phyloP scores from a whole-genome alignment of 129 eudicot genomes.

The Oenanthe sinensis region DNA sequence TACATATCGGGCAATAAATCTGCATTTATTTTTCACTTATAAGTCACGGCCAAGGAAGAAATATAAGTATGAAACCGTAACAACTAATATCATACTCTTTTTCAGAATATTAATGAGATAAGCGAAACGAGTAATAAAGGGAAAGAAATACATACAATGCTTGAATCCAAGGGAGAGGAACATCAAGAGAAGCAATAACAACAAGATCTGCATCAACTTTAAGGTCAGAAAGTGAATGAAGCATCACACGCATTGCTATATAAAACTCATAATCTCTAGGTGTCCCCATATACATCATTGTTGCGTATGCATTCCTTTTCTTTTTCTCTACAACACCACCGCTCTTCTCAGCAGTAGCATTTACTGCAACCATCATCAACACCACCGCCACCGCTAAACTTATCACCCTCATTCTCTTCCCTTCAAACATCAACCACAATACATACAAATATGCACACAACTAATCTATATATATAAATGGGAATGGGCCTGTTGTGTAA shows the following conservation, averaged over 20 bases:
- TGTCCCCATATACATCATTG: slow-evolving; percentile 98
- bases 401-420: background rate
- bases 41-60: too few species aligned
- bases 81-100: too few species aligned
- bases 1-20: too few species aligned
- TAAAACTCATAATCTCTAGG: slow-evolving; percentile 90
- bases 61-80: too few species aligned
- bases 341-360: too few species aligned
- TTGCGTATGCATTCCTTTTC: slow-evolving; percentile 62
- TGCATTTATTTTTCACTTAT: too few species aligned
- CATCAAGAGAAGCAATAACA: slow-evolving; percentile 86
- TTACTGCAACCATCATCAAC: background rate
- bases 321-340: background rate
- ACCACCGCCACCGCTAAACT: background rate
- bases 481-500: too few species aligned
- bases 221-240: slow-evolving; percentile 48
- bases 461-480: background rate
- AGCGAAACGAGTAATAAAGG: background rate
- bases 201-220: slow-evolving; percentile 79
- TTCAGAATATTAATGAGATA: too few species aligned
- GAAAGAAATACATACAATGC: slow-evolving; percentile 43
- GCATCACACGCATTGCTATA: slow-evolving; percentile 75
- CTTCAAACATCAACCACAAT: background rate
- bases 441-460: too few species aligned
- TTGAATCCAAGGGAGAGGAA: slow-evolving; percentile 65